Percentiles rank a stretch among this genome's conserved stretches.
Evolutionary conservation across 1,284 basidiomycete genomes (phyloP).

Genomic region (Naganishia sp.): DNA sequence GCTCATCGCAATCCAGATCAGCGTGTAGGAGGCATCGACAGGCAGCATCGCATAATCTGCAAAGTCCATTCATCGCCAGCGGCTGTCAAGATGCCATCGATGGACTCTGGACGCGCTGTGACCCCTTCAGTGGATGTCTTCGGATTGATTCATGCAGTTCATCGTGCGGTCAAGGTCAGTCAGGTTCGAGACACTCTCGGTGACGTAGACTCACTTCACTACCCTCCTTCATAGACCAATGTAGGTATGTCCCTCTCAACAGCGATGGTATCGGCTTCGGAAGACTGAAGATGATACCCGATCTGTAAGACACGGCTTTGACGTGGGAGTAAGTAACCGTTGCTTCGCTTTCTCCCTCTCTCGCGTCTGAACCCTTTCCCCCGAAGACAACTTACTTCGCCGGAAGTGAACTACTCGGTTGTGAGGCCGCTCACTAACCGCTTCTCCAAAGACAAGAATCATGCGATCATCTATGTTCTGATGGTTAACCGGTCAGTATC

Average conservation of each 20-base stretch:
- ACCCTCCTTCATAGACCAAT: slow-evolving; percentile 2
- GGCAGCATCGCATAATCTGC: no score
- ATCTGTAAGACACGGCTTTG: slow-evolving; percentile 65
- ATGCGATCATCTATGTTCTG: slow-evolving; percentile 51
- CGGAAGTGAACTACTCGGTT: slow-evolving; percentile 79
- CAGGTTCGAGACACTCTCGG: background rate
- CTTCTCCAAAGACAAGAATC: slow-evolving; percentile 72
- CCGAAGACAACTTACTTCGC: slow-evolving; percentile 69
- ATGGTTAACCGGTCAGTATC: slow-evolving; percentile 48
- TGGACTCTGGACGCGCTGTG: background rate
- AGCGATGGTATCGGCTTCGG: slow-evolving; percentile 7
- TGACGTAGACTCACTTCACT: no score
- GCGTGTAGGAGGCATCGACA: no score
- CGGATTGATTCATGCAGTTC: slow-evolving; percentile 48
- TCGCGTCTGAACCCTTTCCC: slow-evolving; percentile 13
- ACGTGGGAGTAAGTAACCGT: slow-evolving; percentile 70
- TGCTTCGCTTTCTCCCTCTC: background rate
- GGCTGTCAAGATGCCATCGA: no score
- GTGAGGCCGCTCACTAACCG: slow-evolving; percentile 76
- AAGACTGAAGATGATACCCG: slow-evolving; percentile 13
- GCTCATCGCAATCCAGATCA: no score
- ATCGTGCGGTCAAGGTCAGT: slow-evolving; percentile 32
- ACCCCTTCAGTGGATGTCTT: slow-evolving; percentile 36
- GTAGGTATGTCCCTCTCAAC: slow-evolving; percentile 13
- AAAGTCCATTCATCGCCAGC: no score